Evolutionary conservation across 768 basidiomycete species (phyloP).

Genomic region (Dioszegia hungarica): DNA sequence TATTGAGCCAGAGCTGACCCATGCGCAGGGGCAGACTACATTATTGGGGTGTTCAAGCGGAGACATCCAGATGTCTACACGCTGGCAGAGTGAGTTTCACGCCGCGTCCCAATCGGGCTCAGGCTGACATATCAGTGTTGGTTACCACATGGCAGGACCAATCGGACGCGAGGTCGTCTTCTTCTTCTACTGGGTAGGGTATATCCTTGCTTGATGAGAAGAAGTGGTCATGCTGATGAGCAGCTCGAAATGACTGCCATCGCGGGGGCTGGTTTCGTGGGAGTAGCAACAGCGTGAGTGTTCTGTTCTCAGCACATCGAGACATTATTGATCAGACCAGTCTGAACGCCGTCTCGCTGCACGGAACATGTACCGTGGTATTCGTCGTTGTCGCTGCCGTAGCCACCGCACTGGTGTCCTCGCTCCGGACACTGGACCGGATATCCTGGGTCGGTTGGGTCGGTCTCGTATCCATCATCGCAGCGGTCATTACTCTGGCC

Average conservation of each 20-base stretch:
- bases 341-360: slow-evolving; percentile 19
- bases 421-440: slow-evolving; percentile 42
- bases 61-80: slow-evolving; percentile 40
- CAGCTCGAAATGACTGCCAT: slow-evolving; percentile 20
- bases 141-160: slow-evolving; percentile 28
- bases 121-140: slow-evolving; percentile 16
- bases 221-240: too few species aligned
- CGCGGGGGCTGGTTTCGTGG: slow-evolving; percentile 44
- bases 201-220: too few species aligned
- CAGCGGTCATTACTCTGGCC: slow-evolving; percentile 29
- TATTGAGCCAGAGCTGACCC: not conserved
- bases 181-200: slow-evolving; percentile 29
- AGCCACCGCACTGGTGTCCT: slow-evolving; percentile 27
- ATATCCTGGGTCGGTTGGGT: slow-evolving; percentile 45
- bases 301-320: slow-evolving; percentile 42
- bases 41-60: slow-evolving; percentile 39
- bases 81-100: slow-evolving; percentile 13
- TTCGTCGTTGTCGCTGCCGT: slow-evolving; percentile 46
- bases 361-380: slow-evolving; percentile 48
- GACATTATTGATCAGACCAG: not conserved
- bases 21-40: slow-evolving; percentile 27
- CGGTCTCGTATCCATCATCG: slow-evolving; percentile 28
- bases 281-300: slow-evolving; percentile 48
- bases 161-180: slow-evolving; percentile 30
- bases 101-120: not conserved